Base-by-base conservation (phyloP, 495 filamentous ascomycete genomes). In the Penicillium odoratum region DNA sequence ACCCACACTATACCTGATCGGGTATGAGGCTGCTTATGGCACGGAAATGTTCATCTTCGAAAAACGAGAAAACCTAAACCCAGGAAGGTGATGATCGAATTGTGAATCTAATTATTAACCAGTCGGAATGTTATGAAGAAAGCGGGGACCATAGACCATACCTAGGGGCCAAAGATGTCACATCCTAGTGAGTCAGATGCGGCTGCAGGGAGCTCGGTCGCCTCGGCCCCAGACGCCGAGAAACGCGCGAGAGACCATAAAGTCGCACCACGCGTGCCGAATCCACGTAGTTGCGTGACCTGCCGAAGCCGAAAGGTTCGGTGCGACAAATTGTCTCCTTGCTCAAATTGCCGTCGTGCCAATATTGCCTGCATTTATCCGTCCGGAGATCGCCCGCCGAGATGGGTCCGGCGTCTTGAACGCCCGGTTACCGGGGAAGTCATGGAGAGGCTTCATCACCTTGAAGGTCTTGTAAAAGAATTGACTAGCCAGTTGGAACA, bases 301-400 rank as follows among this genome's bases (percentile, higher is more conserved):
- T 88, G 85, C 60, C 73, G 84, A 9, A 72, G 68, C 13, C 80
- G 84, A 18, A 87, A 89, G 75, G 86, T 88, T 40, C 85, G 85
- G 29, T 90, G 87, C 61, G 83, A 89, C 68, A 90, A 87, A 62
- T 79, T 80, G 21, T 79, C 78, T 18, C 86, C 87, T 21, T 90
- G 86, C 63, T 81, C 84, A 5, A 86, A 85, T 65, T 90, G 87
- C 67, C 79, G 79, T 52, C 83, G 80, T 3, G 84, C 83, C 11
- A 81, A 81, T 60, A 82, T 86, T 54, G 71, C 76, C 5, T 87
- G 84, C 61, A 69, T 84, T 56, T 72, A 78, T 53, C 83, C 83
- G 0, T 68, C 74, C 3, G 61, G 57, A 13, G 73, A 79, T 56
- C 75, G 71, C 7, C 69, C 77, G 13, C 80, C 79, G 54, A 72